phyloP scores from a whole-genome alignment of 2,329 filamentous ascomycete genomes.

The Botrytis hyacinthi region DNA sequence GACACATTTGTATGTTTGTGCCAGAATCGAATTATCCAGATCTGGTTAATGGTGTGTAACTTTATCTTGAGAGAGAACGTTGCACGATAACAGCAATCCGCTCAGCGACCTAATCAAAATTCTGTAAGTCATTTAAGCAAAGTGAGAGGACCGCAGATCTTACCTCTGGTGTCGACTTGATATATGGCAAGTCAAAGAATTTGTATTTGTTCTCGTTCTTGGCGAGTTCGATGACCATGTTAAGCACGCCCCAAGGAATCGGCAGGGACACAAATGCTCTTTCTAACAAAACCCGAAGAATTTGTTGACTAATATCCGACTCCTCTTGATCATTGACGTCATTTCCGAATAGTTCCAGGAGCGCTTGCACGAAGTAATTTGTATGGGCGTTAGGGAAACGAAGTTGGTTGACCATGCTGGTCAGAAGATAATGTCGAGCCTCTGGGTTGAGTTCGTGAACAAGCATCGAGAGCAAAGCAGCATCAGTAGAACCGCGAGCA shows the following conservation, averaged over 20 bases:
- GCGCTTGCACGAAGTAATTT: constrained; percentile 83
- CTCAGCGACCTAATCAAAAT: constrained; percentile 32
- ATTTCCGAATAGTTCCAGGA: constrained; percentile 80
- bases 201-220: constrained; percentile 80
- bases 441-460: constrained; percentile 73
- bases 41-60: constrained; percentile 10
- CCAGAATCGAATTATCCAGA: not conserved
- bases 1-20: constrained; percentile 4
- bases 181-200: constrained; percentile 90
- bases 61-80: constrained; percentile 21
- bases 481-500: constrained; percentile 62
- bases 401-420: constrained; percentile 85
- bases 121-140: constrained; percentile 3
- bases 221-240: constrained; percentile 82
- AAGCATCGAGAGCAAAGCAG: constrained; percentile 71
- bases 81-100: constrained; percentile 36
- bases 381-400: constrained; percentile 88
- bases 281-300: constrained; percentile 85
- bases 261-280: constrained; percentile 84
- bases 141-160: constrained; percentile 27
- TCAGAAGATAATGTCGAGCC: constrained; percentile 79
- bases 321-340: constrained; percentile 74
- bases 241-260: constrained; percentile 92
- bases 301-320: constrained; percentile 81
- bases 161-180: constrained; percentile 88